Conservation (phyloP, 352 stramenopile genomes). For the Blastocystis sp. region DNA sequence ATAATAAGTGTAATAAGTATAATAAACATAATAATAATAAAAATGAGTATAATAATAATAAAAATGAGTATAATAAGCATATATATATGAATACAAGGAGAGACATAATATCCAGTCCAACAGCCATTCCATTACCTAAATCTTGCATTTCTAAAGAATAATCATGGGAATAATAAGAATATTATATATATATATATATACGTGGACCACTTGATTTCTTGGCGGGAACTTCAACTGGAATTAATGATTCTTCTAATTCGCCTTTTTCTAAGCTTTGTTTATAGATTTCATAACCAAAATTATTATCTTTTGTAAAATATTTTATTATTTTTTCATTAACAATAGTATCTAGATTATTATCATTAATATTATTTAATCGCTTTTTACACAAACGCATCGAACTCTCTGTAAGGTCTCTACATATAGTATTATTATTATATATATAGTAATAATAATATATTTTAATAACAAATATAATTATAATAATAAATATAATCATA, state of each 20-base stretch:
- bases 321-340: conserved; percentile 84
- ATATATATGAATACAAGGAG: not conserved
- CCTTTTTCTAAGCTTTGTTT: conserved; percentile 64
- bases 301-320: conserved; percentile 35
- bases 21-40: conserved; percentile 39
- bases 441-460: too few species aligned
- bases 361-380: conserved; percentile 67
- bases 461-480: too few species aligned
- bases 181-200: conserved; percentile 26
- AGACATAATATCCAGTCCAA: conserved; percentile 20
- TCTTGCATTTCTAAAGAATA: not conserved
- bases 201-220: not conserved
- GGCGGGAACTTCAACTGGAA: conserved; percentile 51
- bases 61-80: too few species aligned
- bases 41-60: conserved; percentile 38
- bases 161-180: not conserved
- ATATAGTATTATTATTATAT: too few species aligned
- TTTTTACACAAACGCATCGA: conserved; percentile 76
- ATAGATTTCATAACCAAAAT: conserved; percentile 65
- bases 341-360: conserved; percentile 42
- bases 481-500: too few species aligned
- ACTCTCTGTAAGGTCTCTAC: conserved; percentile 81
- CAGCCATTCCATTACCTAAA: not conserved
- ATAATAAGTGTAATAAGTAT: conserved; percentile 40
- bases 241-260: conserved; percentile 54